These are phyloP conservation scores for Apiotrichum akiyoshidainum DNA, from an alignment of 1,284 basidiomycete genomes.

Conservation along the genomic window DNA sequence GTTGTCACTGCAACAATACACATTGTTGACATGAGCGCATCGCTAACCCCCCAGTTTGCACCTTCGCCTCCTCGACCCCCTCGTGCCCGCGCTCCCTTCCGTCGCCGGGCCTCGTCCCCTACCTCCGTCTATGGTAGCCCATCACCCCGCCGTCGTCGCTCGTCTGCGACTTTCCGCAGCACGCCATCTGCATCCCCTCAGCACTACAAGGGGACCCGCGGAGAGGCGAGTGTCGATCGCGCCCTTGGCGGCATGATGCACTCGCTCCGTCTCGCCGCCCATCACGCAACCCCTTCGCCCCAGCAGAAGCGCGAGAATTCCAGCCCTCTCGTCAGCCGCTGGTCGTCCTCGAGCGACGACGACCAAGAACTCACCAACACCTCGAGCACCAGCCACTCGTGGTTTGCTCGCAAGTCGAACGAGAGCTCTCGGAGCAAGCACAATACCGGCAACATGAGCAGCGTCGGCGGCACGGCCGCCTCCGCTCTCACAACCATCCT, in stretches of 20 bases:
- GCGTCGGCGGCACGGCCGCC: background rate
- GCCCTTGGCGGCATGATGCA: conserved; percentile 5
- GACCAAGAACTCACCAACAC: background rate
- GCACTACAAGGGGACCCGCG: conserved; percentile 5
- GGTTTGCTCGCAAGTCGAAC: conserved; percentile 3
- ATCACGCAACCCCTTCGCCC: background rate
- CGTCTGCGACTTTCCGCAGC: background rate
- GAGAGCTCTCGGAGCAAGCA: conserved; percentile 2
- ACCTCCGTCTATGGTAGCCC: background rate
- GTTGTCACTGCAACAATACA: background rate
- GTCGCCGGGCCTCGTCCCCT: background rate
- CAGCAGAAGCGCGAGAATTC: background rate
- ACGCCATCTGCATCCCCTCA: conserved; percentile 3
- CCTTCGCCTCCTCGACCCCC: background rate
- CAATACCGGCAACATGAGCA: background rate
- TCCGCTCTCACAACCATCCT: background rate
- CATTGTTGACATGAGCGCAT: background rate
- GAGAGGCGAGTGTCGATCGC: conserved; percentile 9
- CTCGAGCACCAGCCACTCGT: background rate
- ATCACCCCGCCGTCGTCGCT: background rate
- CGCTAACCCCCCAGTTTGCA: background rate
- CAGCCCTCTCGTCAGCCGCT: conserved; percentile 1
- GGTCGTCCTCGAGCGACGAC: conserved; percentile 6
- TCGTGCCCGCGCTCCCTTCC: background rate
- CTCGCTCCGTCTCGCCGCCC: conserved; percentile 5